Conservation (phyloP, 768 basidiomycete genomes). For the Clitopilus passeckerianus region DNA sequence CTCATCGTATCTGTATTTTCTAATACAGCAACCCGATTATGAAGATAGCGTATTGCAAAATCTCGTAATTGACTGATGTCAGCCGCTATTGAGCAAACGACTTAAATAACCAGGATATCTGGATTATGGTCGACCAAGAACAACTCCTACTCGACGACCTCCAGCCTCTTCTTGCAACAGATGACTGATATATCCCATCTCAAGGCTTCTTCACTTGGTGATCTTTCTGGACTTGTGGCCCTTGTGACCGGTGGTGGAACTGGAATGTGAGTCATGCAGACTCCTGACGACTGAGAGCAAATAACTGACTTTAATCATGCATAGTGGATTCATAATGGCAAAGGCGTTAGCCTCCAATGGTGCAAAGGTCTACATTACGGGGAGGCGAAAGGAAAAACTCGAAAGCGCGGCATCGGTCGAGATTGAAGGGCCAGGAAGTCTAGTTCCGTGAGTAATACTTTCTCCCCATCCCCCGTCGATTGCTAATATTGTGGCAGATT, state of each 20-base stretch:
- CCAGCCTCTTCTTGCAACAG: too few relatives aligned
- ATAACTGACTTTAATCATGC: neutral
- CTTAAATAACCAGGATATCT: too few relatives aligned
- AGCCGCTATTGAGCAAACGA: too few relatives aligned
- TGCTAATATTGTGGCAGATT: neutral
- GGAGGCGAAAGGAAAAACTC: conserved; percentile 11
- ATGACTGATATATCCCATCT: too few relatives aligned
- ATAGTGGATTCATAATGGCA: conserved; percentile 5
- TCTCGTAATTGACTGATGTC: too few relatives aligned
- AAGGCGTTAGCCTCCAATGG: conserved; percentile 11
- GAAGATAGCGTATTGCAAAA: too few relatives aligned
- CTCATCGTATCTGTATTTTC: too few relatives aligned
- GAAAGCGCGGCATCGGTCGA: neutral
- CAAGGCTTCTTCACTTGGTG: too few relatives aligned
- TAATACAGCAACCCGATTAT: too few relatives aligned
- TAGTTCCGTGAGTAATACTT: conserved; percentile 3
- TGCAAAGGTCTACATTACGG: conserved; percentile 16
- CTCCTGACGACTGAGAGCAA: neutral
- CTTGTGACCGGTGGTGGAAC: conserved; percentile 5
- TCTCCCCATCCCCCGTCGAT: neutral
- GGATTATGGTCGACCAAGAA: too few relatives aligned
- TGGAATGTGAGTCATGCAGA: neutral
- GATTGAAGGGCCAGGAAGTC: neutral
- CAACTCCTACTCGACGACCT: too few relatives aligned
- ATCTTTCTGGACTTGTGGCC: neutral